Evolutionary conservation across 192 early-diverging fungal genomes (phyloP), one percentile per base, ranked within the genome.

Genomic region (Coemansia sp.): DNA sequence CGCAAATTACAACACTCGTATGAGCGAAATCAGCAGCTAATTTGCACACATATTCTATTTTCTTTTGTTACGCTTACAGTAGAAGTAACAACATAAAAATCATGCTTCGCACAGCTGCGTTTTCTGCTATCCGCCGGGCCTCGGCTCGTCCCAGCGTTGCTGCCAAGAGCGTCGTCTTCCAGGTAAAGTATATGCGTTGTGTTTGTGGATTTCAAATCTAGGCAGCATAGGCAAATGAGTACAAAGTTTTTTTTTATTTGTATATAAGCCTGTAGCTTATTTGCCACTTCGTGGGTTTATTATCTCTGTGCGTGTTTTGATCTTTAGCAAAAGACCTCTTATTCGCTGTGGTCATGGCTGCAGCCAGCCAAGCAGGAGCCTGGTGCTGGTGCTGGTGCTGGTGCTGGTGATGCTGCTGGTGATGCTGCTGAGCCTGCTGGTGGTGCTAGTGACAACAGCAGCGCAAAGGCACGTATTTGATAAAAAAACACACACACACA

Each of bases 61-160:
- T 55, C 17, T 31, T 55, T 16, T 30, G 29, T 55, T 4, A 12
- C 18, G 2, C 29, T 55, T 5, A 0, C 22, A 25, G 22, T 25
- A 48, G 8, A 10, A 22, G 10, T 29, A 25, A 12, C 22, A 25
- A 25, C 22, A 25, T 25, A 25, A 50, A 16, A 14, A 77, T 12
- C 42, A 45, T 77, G 75, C 75, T 77, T 69, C 75, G 75, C 40
- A 42, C 70, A 54, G 66, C 67, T 60, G 54, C 69, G 25, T 57
- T 72, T 56, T 62, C 69, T 48, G 75, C 70, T 28, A 29, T 72
- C 18, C 70, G 75, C 59, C 66, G 61, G 69, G 70, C 70, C 61
- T 28, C 38, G 3, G 71, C 60, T 62, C 64, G 56, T 22, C 33
- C 38, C 20, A 20, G 28, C 52, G 22, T 10, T 30, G 52, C 52